Evolutionary conservation across 495 filamentous ascomycete genomes (phyloP).

Genomic region (Xylaria scruposa): DNA sequence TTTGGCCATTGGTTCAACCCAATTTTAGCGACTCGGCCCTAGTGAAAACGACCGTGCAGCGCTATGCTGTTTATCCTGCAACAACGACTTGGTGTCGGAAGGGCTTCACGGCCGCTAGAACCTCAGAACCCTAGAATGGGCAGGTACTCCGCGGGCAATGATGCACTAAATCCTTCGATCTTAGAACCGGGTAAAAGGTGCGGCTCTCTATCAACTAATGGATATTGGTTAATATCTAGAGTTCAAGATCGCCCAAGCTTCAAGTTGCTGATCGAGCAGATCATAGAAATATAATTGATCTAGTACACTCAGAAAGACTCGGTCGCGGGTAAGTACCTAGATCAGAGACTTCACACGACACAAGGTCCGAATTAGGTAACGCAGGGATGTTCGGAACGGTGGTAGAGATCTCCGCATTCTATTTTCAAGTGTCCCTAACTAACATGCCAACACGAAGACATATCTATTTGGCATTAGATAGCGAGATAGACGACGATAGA

Average conservation of each 20-base stretch:
- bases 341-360: neutral
- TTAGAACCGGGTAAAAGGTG: constrained; percentile 1
- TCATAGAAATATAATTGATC: neutral
- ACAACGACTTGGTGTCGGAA: neutral
- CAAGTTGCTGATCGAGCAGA: neutral
- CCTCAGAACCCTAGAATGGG: neutral
- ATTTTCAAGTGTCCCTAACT: neutral
- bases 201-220: neutral
- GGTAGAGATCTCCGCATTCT: neutral
- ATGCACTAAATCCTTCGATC: neutral
- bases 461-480: neutral
- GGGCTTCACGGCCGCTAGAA: neutral
- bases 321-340: no score
- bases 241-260: neutral
- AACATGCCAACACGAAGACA: neutral
- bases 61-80: neutral
- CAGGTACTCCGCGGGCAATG: neutral
- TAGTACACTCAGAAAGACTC: neutral
- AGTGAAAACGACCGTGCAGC: neutral
- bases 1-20: neutral
- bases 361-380: neutral
- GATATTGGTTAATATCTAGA: neutral
- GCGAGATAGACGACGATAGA: neutral
- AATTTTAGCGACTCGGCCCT: neutral
- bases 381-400: neutral